These are phyloP conservation scores for Talaromyces trachyspermus DNA, from an alignment of 495 filamentous ascomycete species.

Conservation along the genomic window DNA sequence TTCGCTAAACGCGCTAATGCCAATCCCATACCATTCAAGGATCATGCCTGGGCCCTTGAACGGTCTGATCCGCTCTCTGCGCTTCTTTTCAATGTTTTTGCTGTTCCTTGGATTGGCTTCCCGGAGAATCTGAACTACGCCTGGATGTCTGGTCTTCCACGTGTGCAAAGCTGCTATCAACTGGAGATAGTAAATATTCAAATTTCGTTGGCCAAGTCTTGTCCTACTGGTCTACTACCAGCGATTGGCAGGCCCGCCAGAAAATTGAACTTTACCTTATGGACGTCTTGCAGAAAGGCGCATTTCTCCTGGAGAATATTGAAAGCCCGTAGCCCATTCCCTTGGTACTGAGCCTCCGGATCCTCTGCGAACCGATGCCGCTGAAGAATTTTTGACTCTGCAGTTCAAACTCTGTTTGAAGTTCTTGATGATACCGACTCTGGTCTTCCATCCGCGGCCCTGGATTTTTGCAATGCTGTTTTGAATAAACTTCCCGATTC, in stretches of 20 bases:
- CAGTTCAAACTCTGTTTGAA: conserved; percentile 74
- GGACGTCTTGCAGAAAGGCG: conserved; percentile 85
- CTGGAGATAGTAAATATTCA: conserved; percentile 35
- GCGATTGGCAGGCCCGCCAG: conserved; percentile 80
- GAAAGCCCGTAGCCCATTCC: conserved; percentile 39
- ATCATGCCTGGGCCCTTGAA: conserved; percentile 59
- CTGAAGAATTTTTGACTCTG: conserved; percentile 87
- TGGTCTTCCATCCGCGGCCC: conserved; percentile 75
- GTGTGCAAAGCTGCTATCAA: conserved; percentile 63
- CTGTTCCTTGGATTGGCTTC: conserved; percentile 60
- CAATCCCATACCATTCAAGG: conserved; percentile 45
- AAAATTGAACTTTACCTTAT: conserved; percentile 91
- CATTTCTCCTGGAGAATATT: conserved; percentile 81
- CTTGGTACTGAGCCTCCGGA: conserved; percentile 45
- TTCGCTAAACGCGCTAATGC: conserved; percentile 52
- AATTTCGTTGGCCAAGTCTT: conserved; percentile 45
- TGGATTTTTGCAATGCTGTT: conserved; percentile 77
- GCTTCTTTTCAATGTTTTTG: conserved; percentile 82
- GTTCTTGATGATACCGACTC: conserved; percentile 70
- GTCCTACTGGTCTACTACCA: conserved; percentile 77
- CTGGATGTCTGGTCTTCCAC: conserved; percentile 81
- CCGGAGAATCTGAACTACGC: conserved; percentile 70
- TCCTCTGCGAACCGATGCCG: conserved; percentile 66
- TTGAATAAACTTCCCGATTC: conserved; percentile 64
- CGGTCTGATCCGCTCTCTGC: conserved; percentile 80